These are phyloP conservation scores for Gossypium gossypioides DNA, from an alignment of 441 rosid species.

Conservation along the genomic window DNA sequence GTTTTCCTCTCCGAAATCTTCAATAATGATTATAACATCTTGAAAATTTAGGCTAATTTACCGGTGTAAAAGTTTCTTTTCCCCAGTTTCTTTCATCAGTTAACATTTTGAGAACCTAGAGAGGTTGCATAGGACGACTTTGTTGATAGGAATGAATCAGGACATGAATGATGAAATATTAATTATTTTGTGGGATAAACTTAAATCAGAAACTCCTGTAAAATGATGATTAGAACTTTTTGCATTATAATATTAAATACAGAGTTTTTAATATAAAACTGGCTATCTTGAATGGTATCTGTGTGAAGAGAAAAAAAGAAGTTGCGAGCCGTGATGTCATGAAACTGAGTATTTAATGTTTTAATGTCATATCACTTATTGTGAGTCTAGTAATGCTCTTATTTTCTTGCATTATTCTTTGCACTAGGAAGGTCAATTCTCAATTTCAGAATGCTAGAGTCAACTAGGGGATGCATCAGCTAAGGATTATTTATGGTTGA, in stretches of 20 bases:
- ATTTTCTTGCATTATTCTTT: background rate
- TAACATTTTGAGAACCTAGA: background rate
- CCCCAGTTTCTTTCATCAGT: background rate
- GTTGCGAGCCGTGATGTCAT: background rate
- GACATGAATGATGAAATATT: background rate
- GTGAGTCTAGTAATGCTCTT: background rate
- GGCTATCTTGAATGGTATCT: background rate
- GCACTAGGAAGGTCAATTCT: slow-evolving; percentile 13
- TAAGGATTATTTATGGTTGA: background rate
- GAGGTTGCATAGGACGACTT: background rate
- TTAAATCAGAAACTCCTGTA: background rate
- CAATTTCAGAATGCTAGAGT: slow-evolving; percentile 10
- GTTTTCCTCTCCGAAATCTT: no score
- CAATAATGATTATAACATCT: background rate
- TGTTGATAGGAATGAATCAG: background rate
- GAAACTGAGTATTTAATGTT: background rate
- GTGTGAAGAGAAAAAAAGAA: background rate
- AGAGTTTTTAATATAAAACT: background rate
- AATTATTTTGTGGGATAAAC: background rate
- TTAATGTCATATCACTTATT: background rate
- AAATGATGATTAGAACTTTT: background rate
- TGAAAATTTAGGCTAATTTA: background rate
- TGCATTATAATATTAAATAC: background rate
- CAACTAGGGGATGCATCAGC: slow-evolving; percentile 11
- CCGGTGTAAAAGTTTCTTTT: background rate